Evolutionary conservation across 202 grass and related monocot genomes (phyloP).

Genomic region (Digitaria exilis): DNA sequence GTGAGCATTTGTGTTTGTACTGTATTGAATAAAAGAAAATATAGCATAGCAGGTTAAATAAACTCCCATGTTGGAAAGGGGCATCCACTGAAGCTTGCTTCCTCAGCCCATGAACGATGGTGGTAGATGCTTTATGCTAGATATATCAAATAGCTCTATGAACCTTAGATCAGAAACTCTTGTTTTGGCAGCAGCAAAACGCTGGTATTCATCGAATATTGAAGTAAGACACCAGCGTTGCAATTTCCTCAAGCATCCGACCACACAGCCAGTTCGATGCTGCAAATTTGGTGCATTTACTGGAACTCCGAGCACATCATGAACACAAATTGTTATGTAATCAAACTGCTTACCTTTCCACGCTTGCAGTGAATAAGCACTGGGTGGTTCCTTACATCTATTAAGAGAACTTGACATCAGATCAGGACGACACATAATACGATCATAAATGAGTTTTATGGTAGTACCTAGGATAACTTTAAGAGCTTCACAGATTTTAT

Average conservation of each 20-base stretch:
- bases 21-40: no score
- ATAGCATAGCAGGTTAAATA: background rate
- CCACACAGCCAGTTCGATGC: slow-evolving; percentile 86
- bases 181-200: slow-evolving; percentile 73
- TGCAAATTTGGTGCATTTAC: slow-evolving; percentile 37
- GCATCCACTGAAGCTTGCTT: background rate
- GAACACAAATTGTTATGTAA: background rate
- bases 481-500: slow-evolving; percentile 63
- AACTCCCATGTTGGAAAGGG: slow-evolving; percentile 1
- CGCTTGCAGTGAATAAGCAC: slow-evolving; percentile 94
- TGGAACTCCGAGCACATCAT: background rate
- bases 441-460: background rate
- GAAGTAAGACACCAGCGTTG: slow-evolving; percentile 81
- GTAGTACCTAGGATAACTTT: slow-evolving; percentile 65
- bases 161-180: slow-evolving; percentile 91
- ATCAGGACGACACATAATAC: slow-evolving; percentile 1
- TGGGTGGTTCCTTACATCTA: slow-evolving; percentile 76
- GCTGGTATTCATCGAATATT: slow-evolving; percentile 80
- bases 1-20: no score
- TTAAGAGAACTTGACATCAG: slow-evolving; percentile 19
- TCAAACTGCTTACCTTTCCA: slow-evolving; percentile 64
- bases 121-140: slow-evolving; percentile 53
- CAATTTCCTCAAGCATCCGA: slow-evolving; percentile 84
- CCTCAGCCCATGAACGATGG: slow-evolving; percentile 51
- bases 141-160: slow-evolving; percentile 72